A percentile compares a stretch with the other conserved stretches of the same genome.
Conservation (phyloP, 371 early-diverging fungal genomes). For the Conidiobolus incongruus region DNA sequence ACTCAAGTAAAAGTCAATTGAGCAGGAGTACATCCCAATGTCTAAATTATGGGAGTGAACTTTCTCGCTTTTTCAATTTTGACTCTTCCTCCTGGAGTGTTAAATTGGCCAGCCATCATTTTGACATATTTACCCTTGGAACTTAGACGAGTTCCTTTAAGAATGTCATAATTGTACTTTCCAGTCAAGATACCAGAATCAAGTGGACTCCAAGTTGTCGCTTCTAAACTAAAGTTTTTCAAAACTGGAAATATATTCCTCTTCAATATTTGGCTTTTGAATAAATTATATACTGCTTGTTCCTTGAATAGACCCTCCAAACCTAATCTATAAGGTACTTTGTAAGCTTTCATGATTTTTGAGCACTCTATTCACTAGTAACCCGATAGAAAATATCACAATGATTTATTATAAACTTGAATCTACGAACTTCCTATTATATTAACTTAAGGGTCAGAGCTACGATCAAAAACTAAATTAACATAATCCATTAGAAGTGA, state of each 20-base stretch:
- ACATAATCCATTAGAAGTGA: constrained; percentile 57
- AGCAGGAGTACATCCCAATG: constrained; percentile 36
- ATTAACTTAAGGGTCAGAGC: constrained; percentile 39
- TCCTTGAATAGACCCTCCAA: constrained; percentile 46
- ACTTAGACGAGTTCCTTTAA: constrained; percentile 41
- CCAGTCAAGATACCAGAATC: constrained; percentile 51
- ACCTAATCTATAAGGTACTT: constrained; percentile 35
- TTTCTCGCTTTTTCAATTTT: constrained; percentile 20
- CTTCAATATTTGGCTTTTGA: constrained; percentile 64
- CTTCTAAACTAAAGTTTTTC: constrained; percentile 40
- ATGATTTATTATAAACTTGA: no score
- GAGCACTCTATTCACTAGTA: constrained; percentile 64
- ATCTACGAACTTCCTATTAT: constrained; percentile 78
- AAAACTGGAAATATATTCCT: constrained; percentile 41
- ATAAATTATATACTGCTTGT: constrained; percentile 73
- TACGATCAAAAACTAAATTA: constrained; percentile 59
- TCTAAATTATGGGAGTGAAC: constrained; percentile 19
- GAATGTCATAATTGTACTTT: constrained; percentile 55
- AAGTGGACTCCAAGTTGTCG: constrained; percentile 63
- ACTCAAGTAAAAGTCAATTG: constrained; percentile 72
- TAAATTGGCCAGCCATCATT: constrained; percentile 26
- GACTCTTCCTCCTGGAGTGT: constrained; percentile 33
- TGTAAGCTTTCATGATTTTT: constrained; percentile 54
- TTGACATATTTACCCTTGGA: constrained; percentile 32
- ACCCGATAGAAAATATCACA: constrained; percentile 4